These are phyloP conservation scores for Tetrastigma voinierianum DNA, from an alignment of 164 flowering plant genomes.

Conservation along the genomic window DNA sequence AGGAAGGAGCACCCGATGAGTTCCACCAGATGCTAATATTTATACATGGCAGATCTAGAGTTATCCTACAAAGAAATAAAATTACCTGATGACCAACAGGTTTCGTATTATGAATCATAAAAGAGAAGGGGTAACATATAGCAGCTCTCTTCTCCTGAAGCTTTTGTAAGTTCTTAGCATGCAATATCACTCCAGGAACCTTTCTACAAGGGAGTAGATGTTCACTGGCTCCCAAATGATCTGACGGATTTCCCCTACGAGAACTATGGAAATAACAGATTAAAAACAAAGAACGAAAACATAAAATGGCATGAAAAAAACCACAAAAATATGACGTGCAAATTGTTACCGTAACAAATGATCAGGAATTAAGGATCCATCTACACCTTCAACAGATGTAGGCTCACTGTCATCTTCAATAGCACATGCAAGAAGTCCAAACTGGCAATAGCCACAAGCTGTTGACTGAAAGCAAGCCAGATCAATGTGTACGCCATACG, in stretches of 20 bases:
- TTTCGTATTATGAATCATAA: constrained; percentile 37
- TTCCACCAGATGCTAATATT: background rate
- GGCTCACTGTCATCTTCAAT: constrained; percentile 36
- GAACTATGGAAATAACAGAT: constrained; percentile 29
- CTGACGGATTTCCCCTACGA: constrained; percentile 25
- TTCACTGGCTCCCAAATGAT: constrained; percentile 36
- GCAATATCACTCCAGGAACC: constrained; percentile 45
- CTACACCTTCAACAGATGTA: constrained; percentile 20
- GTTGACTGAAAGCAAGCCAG: constrained; percentile 84
- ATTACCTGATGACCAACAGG: constrained; percentile 67
- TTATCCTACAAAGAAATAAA: background rate
- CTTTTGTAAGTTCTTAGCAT: constrained; percentile 34
- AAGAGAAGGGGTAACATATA: constrained; percentile 37
- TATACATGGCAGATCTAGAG: background rate
- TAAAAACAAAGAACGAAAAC: constrained; percentile 8
- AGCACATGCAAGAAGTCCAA: constrained; percentile 66
- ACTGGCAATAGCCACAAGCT: constrained; percentile 68
- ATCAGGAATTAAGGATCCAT: constrained; percentile 26
- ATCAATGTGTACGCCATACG: constrained; percentile 62
- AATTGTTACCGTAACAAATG: constrained; percentile 46
- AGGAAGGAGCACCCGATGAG: background rate
- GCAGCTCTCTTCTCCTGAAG: constrained; percentile 32
- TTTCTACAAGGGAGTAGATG: constrained; percentile 32
- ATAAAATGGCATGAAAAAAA: background rate
- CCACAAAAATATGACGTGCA: background rate